Conservation (phyloP, 2,329 filamentous ascomycete species). For the Rhinocladiella mackenziei region DNA sequence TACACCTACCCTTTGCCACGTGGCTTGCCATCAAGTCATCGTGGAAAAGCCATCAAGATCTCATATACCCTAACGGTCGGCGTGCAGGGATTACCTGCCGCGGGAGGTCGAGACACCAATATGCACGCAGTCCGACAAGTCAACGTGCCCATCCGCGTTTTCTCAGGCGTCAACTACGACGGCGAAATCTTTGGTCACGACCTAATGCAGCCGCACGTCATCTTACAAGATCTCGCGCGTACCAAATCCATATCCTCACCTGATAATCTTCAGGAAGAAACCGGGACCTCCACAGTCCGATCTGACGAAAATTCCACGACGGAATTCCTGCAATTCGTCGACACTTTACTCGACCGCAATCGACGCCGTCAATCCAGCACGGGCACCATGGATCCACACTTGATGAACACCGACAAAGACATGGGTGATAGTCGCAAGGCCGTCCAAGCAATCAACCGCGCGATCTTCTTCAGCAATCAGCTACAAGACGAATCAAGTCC, state of each 20-base stretch:
- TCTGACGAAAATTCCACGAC: slow-evolving; percentile 67
- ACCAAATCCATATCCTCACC: slow-evolving; percentile 52
- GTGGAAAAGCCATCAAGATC: slow-evolving; percentile 88
- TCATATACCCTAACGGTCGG: slow-evolving; percentile 87
- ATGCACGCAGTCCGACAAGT: slow-evolving; percentile 81
- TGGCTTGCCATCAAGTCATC: slow-evolving; percentile 85
- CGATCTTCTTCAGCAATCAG: slow-evolving; percentile 78
- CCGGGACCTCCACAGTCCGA: slow-evolving; percentile 40
- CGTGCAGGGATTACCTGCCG: slow-evolving; percentile 82
- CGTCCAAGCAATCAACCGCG: slow-evolving; percentile 84
- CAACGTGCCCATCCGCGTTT: slow-evolving; percentile 85
- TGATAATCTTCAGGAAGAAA: slow-evolving; percentile 39
- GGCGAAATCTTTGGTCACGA: slow-evolving; percentile 91
- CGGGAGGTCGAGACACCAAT: slow-evolving; percentile 66
- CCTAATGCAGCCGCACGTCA: slow-evolving; percentile 87
- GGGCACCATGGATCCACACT: slow-evolving; percentile 23
- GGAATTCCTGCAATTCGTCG: slow-evolving; percentile 28
- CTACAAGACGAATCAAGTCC: slow-evolving; percentile 69
- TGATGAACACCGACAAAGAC: slow-evolving; percentile 6
- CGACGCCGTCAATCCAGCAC: slow-evolving; percentile 27
- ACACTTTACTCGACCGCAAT: slow-evolving; percentile 25
- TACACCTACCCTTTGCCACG: slow-evolving; percentile 83
- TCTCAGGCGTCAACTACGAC: slow-evolving; percentile 84
- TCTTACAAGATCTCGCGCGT: slow-evolving; percentile 76
- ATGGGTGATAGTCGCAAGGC: slow-evolving; percentile 47